Percentiles rank a stretch among this genome's conserved stretches.
Conservation (phyloP, 768 basidiomycete species). For the Hysterangium stoloniferum region DNA sequence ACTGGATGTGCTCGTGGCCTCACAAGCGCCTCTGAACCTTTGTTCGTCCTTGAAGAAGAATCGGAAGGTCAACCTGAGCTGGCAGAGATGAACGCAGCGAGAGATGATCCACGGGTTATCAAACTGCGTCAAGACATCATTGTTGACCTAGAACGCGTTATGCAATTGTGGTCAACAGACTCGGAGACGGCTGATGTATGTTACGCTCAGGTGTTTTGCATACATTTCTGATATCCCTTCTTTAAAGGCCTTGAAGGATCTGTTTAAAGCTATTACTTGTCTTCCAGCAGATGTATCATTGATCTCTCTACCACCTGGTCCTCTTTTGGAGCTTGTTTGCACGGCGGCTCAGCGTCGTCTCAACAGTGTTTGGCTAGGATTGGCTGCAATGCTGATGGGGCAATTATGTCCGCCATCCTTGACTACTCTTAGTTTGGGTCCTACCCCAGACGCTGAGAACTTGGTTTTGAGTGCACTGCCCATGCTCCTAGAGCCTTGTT, state of each 20-base stretch:
- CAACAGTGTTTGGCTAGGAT: slow-evolving; percentile 68
- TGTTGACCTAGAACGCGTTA: slow-evolving; percentile 45
- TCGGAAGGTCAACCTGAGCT: slow-evolving; percentile 43
- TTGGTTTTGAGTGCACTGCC: slow-evolving; percentile 51
- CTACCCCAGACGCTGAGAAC: slow-evolving; percentile 45
- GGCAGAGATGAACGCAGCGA: slow-evolving; percentile 48
- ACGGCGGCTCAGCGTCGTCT: slow-evolving; percentile 61
- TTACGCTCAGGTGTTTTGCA: slow-evolving; percentile 14
- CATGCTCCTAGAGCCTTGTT: slow-evolving; percentile 48
- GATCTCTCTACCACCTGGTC: slow-evolving; percentile 72
- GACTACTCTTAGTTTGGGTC: slow-evolving; percentile 43
- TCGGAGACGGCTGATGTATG: slow-evolving; percentile 69
- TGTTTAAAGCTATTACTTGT: slow-evolving; percentile 81
- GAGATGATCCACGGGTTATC: slow-evolving; percentile 56
- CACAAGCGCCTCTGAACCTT: slow-evolving; percentile 64
- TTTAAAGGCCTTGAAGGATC: slow-evolving; percentile 64
- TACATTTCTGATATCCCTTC: background rate
- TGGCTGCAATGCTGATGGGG: slow-evolving; percentile 71
- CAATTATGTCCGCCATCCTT: slow-evolving; percentile 71
- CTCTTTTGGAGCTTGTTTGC: slow-evolving; percentile 74
- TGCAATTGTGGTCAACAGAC: slow-evolving; percentile 76
- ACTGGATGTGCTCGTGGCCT: slow-evolving; percentile 84
- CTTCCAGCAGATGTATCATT: slow-evolving; percentile 71
- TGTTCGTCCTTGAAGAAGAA: slow-evolving; percentile 53
- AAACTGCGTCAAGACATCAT: slow-evolving; percentile 64